Evolutionary conservation across 2,329 filamentous ascomycete species (phyloP), one percentile per base, ranked within the genome.

Genomic region (Mycocentrospora acerina): DNA sequence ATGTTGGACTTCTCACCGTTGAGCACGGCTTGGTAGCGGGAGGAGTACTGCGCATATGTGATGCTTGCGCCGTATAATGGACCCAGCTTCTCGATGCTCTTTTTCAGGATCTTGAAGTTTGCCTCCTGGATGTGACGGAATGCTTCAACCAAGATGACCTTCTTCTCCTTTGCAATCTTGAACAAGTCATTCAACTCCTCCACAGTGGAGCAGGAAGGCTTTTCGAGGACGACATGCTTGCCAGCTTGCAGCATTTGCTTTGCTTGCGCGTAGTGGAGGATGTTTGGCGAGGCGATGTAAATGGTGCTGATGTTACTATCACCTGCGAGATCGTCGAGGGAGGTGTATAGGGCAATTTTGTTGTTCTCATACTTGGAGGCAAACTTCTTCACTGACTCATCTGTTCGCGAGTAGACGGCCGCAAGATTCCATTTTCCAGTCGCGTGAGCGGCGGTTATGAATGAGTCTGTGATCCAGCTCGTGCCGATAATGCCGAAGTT

Each of bases 201-300:
- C 17, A 60, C 49, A 2, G 67, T 76, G 16, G 64, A 68, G 17
- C 71, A 72, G 0, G 71, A 68, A 4, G 73, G 73, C 51, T 76
- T 76, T 53, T 76, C 73, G n/a, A 76, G 57, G 19, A 76, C 65
- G 42, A 76, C 72, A 50, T 76, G 67, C 48, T 75, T 76, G 34
- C 67, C 64, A 3, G 68, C 71, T 4, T 53, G 29, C 24, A 76
- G 61, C 25, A 72, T 57, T 12, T 56, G 50, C 42, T 71, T 71
- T 12, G 72, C 70, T 44, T 75, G 73, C 26, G 55, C 59, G 55
- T 69, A 71, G 59, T 76, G 73, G 28, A 73, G 61, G 27, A 66
- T 68, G 58, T 75, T 76, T 24, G 73, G 73, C 11, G 70, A 73
- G 15, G 73, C 72, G 39, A 76, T 71, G 67, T 76, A 76, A 32